phyloP scores from a whole-genome alignment of 495 filamentous ascomycete genomes.

The Clohesyomyces aquaticus region DNA sequence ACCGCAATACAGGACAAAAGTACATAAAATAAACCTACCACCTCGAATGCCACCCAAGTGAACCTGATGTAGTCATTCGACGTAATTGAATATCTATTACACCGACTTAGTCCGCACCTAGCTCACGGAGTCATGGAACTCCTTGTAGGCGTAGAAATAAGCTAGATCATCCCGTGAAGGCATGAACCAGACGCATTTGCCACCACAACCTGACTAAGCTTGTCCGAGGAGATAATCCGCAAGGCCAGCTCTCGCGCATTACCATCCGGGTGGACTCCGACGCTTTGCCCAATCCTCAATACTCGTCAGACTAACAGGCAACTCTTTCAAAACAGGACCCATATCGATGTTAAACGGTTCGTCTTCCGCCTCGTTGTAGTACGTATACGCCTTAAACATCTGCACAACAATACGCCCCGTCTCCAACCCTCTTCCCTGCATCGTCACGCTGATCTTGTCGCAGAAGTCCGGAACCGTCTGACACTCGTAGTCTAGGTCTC shows the following conservation, averaged over 20 bases:
- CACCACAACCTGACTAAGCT: no score
- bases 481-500: slow-evolving; percentile 29
- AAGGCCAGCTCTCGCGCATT: not conserved
- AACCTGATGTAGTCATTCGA: no score
- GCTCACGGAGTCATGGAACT: no score
- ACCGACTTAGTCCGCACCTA: no score
- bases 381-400: slow-evolving; percentile 39
- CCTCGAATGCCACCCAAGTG: no score
- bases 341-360: slow-evolving; percentile 33
- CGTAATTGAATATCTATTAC: no score
- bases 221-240: no score
- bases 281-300: slow-evolving; percentile 33
- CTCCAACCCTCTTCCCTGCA: slow-evolving; percentile 30
- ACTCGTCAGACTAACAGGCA: slow-evolving; percentile 22
- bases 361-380: slow-evolving; percentile 34
- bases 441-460: slow-evolving; percentile 37
- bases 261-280: slow-evolving; percentile 20
- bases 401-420: slow-evolving; percentile 25
- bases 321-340: slow-evolving; percentile 14
- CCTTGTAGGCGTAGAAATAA: no score
- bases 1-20: no score
- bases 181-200: no score
- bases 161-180: no score
- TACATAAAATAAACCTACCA: no score
- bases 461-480: slow-evolving; percentile 36